These are phyloP conservation scores for Mycena amicta DNA, from an alignment of 768 basidiomycete genomes.

Conservation along the genomic window DNA sequence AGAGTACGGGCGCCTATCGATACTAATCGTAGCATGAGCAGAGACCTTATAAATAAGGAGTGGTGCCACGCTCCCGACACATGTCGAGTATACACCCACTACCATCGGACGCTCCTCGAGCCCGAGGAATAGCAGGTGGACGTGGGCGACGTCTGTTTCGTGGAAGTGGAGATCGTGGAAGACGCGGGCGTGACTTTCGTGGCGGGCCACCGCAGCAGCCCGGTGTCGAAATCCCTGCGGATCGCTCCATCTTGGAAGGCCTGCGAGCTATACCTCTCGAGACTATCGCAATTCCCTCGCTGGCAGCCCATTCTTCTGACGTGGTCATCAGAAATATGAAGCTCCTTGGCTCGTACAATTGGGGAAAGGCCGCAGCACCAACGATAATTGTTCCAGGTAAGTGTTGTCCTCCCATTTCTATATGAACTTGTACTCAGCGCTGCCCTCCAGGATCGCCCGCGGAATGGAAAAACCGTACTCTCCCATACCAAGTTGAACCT, in stretches of 20 bases:
- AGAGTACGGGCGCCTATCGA: too few relatives aligned
- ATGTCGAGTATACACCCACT: too few relatives aligned
- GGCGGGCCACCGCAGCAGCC: neutral
- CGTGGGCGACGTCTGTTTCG: neutral
- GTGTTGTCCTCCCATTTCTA: conserved; percentile 7
- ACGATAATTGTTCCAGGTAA: conserved; percentile 50
- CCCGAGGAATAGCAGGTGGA: too few relatives aligned
- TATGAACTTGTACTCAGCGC: too few relatives aligned
- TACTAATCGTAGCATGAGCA: too few relatives aligned
- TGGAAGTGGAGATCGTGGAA: neutral
- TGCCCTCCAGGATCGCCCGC: conserved; percentile 51
- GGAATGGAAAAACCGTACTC: conserved; percentile 35
- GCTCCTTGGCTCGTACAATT: conserved; percentile 46
- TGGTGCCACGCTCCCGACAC: too few relatives aligned
- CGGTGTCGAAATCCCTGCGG: too few relatives aligned
- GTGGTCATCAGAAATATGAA: neutral
- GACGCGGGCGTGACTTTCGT: neutral
- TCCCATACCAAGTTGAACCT: conserved; percentile 37
- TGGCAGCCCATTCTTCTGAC: neutral
- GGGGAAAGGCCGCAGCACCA: conserved; percentile 39
- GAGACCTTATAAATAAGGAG: too few relatives aligned
- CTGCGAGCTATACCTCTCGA: neutral
- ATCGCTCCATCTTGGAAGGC: neutral
- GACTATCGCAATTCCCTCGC: neutral
- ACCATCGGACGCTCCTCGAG: too few relatives aligned